phyloP scores from a whole-genome alignment of 73 alveolate genomes.

The Blepharisma stoltei region DNA sequence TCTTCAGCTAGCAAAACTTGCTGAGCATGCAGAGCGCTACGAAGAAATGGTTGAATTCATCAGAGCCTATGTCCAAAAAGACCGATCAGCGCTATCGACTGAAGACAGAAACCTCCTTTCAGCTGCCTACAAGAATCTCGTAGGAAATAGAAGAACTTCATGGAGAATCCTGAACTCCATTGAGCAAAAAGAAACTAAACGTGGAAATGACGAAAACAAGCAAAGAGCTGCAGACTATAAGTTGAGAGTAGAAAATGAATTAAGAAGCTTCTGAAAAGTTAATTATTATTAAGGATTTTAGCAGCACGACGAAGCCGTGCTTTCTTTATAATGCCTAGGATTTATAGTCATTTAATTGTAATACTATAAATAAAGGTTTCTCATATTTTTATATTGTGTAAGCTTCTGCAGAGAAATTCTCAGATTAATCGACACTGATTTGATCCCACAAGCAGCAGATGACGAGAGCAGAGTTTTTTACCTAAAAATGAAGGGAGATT shows the following conservation, averaged over 20 bases:
- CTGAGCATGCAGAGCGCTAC: slow-evolving; percentile 70
- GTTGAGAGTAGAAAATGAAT: slow-evolving; percentile 60
- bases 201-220: slow-evolving; percentile 51
- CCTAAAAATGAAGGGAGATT: slow-evolving; percentile 79
- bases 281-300: too few species aligned
- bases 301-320: too few species aligned
- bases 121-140: slow-evolving; percentile 62
- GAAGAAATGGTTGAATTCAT: slow-evolving; percentile 66
- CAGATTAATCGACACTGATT: slow-evolving; percentile 49
- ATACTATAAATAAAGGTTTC: too few species aligned
- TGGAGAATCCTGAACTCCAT: slow-evolving; percentile 63
- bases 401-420: slow-evolving; percentile 60
- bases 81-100: slow-evolving; percentile 53
- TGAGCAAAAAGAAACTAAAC: slow-evolving; percentile 52
- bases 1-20: slow-evolving; percentile 58
- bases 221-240: slow-evolving; percentile 51
- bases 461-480: slow-evolving; percentile 71
- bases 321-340: too few species aligned
- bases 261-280: slow-evolving; percentile 55
- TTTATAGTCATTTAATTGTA: too few species aligned
- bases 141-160: slow-evolving; percentile 56
- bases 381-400: too few species aligned
- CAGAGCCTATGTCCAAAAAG: slow-evolving; percentile 47
- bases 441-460: slow-evolving; percentile 51
- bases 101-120: slow-evolving; percentile 75